Base-by-base conservation (phyloP, 2,329 filamentous ascomycete species). In the Blastomyces percursus region DNA sequence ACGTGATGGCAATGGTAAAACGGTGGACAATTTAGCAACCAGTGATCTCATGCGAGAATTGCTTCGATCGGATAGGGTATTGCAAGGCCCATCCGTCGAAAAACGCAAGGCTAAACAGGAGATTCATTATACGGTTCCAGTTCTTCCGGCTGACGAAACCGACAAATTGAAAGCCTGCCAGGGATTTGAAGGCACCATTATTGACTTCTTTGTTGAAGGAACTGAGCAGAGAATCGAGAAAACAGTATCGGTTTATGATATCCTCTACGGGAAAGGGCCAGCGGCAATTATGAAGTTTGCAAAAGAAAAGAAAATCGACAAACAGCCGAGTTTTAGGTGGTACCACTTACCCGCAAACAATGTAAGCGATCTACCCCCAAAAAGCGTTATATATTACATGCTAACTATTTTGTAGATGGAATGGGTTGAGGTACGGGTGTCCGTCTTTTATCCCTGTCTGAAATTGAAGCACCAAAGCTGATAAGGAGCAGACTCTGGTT, bases 281-380 rank as follows among this genome's bases (percentile, higher is more conserved):
- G 48, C 55, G 24, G 46, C 59, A n/a, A 61, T 61, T 27, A 61
- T 61, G 59, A 46, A 52, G 19, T 61, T 38, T 21, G 59, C 48
- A 42, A 61, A 55, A 30, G 50, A 35, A 27, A 55, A 46, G 21
- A 61, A 30, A 50, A 30, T 61, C 14, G 59, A 61, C 24, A 44
- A 50, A 9, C 50, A 56, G 55, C 50, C 12, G n/a, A 52, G 50
- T n/a, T 61, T 61, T 24, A 55, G 59, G 50, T 61, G 50, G 59
- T 61, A 61, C n/a, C 59, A 61, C 19, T 50, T 61, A 16, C 59
- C 59, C n/a, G 59, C 59, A 61, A 61, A 61, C 24, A 61, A 61
- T 55, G 59, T 61, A 46, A 44, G 59, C 44, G 16, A 2, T 11
- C 11, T 30, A 11, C 12, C 44, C 21, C 4, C 11, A 32, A 32